Conservation (phyloP, 306 rosid species). For the Lagenaria siceraria region DNA sequence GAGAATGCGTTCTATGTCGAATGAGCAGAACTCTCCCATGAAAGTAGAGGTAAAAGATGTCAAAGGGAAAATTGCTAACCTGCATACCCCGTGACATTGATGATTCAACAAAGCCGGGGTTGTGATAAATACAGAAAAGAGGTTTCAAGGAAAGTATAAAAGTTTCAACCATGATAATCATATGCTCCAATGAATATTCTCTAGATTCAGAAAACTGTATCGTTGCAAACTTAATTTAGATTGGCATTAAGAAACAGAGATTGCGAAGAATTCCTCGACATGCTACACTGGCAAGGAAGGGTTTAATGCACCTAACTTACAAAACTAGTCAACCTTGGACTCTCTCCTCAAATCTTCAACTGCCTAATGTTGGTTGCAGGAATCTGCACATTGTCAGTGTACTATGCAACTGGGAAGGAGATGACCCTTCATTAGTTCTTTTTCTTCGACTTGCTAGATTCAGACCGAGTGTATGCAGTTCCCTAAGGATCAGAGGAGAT, state of each 20-base stretch:
- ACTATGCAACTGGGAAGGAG: constrained; percentile 30
- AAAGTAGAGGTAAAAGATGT: neutral
- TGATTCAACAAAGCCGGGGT: neutral
- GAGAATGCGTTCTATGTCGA: neutral
- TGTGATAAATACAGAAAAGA: neutral
- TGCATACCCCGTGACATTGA: neutral
- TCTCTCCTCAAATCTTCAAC: constrained; percentile 33
- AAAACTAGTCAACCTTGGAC: constrained; percentile 25
- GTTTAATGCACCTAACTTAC: constrained; percentile 27
- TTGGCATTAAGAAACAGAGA: neutral
- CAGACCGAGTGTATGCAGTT: constrained; percentile 60
- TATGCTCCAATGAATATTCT: neutral
- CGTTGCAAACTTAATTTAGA: constrained; percentile 14
- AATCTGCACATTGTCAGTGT: constrained; percentile 29
- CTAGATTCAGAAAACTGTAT: constrained; percentile 16
- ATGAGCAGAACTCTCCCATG: neutral
- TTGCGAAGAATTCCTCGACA: constrained; percentile 8
- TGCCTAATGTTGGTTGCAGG: constrained; percentile 39
- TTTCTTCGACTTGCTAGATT: constrained; percentile 64
- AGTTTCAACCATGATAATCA: neutral
- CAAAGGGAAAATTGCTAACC: neutral
- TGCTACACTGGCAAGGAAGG: constrained; percentile 42
- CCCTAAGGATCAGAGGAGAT: constrained; percentile 41
- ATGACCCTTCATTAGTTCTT: constrained; percentile 40
- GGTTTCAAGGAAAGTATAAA: neutral